Conservation (phyloP, 305 asterid genomes). For the Fraxinus xanthoxyloides region DNA sequence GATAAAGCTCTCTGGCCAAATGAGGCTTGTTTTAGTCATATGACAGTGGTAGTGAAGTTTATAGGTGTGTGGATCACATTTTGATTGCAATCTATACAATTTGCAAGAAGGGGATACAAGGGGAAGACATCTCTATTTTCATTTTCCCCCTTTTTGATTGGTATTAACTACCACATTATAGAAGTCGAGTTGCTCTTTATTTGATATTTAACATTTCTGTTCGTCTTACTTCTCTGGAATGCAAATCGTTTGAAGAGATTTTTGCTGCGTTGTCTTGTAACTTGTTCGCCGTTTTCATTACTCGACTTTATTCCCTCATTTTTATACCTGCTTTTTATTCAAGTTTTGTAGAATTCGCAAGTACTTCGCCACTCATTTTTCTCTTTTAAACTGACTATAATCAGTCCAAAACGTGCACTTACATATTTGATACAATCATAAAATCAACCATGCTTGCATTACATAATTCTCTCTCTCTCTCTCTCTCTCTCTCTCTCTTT, state of each 20-base stretch:
- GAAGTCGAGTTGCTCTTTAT: background rate
- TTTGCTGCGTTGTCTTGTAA: background rate
- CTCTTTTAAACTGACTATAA: background rate
- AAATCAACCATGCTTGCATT: too few species aligned
- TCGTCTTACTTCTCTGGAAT: background rate
- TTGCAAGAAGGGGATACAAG: background rate
- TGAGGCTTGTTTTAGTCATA: background rate
- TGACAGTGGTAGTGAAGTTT: background rate
- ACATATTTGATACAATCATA: background rate
- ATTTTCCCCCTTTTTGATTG: background rate
- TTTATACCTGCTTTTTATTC: background rate
- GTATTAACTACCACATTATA: background rate
- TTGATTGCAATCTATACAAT: background rate
- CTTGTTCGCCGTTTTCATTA: background rate
- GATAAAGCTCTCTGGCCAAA: conserved; percentile 8
- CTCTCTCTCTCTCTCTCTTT: too few species aligned
- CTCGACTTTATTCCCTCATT: background rate
- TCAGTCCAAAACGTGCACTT: background rate
- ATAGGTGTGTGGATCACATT: background rate
- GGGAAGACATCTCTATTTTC: background rate
- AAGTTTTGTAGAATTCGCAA: background rate
- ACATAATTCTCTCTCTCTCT: too few species aligned
- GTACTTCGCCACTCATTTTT: background rate
- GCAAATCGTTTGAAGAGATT: background rate
- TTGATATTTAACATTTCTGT: background rate